Evolutionary conservation across 2,329 filamentous ascomycete genomes (phyloP), one percentile per base, ranked within the genome.

Genomic region (Monosporascus ibericus): DNA sequence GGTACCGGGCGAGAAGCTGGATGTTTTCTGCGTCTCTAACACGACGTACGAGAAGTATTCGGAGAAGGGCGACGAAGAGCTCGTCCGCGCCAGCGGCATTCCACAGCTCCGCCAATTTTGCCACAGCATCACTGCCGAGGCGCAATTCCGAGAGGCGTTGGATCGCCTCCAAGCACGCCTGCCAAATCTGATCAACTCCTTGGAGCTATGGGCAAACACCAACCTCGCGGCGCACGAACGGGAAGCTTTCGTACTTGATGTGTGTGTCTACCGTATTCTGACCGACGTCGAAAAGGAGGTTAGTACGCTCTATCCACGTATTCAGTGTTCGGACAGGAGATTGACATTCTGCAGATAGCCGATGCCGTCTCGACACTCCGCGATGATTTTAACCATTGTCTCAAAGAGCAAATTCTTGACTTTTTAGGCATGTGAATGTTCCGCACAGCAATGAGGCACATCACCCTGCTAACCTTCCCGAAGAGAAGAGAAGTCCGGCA

Each of bases 11-110:
- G 53, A 55, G 7, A 44, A 9, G 3, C 52, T 70, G 2, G 57
- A 70, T 24, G 65, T 70, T 1, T 71, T 71, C 47, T 71, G 67
- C 42, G 63, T 71, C 1, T 70, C 67, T 6, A 70, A 70, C 52
- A 64, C 55, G 14, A 58, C 58, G 44, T 71, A 70, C 52, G 61
- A 69, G 40, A 65, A 68, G 48, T 64, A 65, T 49, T 59, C 57
- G 17, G 58, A 53, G 20, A 64, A 65, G 47, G 67, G 66, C 14
- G 63, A 66, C 46, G 40, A 38, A 3, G 59, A 62, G 2, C 53
- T 63, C 48, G 60, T 68, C 9, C 39, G 54, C 2, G 64, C 61
- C 6, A 69, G 65, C 27, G 65, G 65, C 0, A 61, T 71, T 24
- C 67, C 68, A 1, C 59, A 60, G 5, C 61, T 71, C 20, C 68